These are phyloP conservation scores for Pyrenophora teres DNA, from an alignment of 2,329 filamentous ascomycete genomes.

Conservation along the genomic window DNA sequence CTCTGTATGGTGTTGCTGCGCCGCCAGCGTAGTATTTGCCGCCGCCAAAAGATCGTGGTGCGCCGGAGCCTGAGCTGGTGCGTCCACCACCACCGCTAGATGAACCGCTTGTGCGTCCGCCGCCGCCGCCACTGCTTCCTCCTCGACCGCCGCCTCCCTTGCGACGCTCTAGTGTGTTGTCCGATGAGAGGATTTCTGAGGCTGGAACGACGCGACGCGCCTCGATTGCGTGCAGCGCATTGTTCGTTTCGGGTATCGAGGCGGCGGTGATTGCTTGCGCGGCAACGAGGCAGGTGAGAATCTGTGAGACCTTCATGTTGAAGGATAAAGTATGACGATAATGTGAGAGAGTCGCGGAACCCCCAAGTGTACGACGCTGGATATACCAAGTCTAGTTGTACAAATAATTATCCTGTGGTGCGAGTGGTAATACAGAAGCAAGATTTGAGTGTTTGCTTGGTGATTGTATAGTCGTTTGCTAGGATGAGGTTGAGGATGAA, in stretches of 20 bases:
- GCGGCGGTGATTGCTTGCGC: conserved; percentile 29
- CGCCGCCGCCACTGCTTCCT: conserved; percentile 29
- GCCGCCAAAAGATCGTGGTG: conserved; percentile 61
- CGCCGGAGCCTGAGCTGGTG: conserved; percentile 61
- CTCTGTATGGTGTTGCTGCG: conserved; percentile 61
- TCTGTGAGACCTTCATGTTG: conserved; percentile 35
- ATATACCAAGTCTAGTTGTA: background rate
- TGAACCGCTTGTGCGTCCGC: conserved; percentile 17
- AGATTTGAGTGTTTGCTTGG: conserved; percentile 1
- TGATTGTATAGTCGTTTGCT: conserved; percentile 11
- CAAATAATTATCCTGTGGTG: background rate
- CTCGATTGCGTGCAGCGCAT: conserved; percentile 30
- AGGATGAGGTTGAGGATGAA: conserved; percentile 1
- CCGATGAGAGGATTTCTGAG: conserved; percentile 35
- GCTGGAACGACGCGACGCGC: conserved; percentile 19
- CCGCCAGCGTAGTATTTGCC: conserved; percentile 69
- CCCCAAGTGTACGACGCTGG: conserved; percentile 4
- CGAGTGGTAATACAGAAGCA: background rate
- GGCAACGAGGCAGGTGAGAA: conserved; percentile 30
- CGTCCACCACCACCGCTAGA: conserved; percentile 19
- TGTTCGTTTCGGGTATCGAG: conserved; percentile 35
- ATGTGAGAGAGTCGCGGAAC: background rate
- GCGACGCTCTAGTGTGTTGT: conserved; percentile 43
- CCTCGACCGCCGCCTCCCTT: conserved; percentile 47
- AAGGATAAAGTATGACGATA: conserved; percentile 11